Conservation (phyloP, 2,329 filamentous ascomycete species). For the Dothideomycetes sp. region DNA sequence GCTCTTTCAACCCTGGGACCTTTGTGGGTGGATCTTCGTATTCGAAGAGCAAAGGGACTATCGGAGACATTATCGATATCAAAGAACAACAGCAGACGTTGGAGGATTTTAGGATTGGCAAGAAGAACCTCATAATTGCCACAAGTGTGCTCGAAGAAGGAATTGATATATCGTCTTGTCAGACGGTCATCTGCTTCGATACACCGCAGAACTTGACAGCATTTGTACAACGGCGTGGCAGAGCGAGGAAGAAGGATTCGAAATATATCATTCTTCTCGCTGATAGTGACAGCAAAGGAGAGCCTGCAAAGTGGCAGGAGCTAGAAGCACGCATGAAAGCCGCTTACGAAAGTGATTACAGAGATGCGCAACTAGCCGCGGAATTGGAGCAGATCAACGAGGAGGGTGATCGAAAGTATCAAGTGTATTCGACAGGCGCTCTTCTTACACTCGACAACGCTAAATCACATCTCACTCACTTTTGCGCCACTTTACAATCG, state of each 20-base stretch:
- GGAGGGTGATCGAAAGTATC: conserved; percentile 29
- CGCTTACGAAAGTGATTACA: conserved; percentile 56
- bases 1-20: conserved; percentile 33
- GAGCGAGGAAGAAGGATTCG: conserved; percentile 50
- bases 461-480: conserved; percentile 68
- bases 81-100: conserved; percentile 43
- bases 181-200: conserved; percentile 57
- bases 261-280: conserved; percentile 46
- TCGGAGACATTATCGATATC: conserved; percentile 42
- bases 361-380: conserved; percentile 36
- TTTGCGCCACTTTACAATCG: conserved; percentile 56
- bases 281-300: conserved; percentile 25
- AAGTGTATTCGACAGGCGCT: conserved; percentile 43
- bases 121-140: conserved; percentile 48
- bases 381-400: conserved; percentile 42
- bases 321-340: conserved; percentile 66
- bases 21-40: conserved; percentile 45
- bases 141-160: conserved; percentile 54
- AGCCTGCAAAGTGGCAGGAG: conserved; percentile 48
- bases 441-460: conserved; percentile 64
- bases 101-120: conserved; percentile 44
- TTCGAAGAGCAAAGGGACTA: conserved; percentile 33
- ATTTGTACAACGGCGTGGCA: conserved; percentile 56
- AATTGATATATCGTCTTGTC: conserved; percentile 54
- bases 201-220: conserved; percentile 53